Evolutionary conservation across 2,329 filamentous ascomycete species (phyloP).

Genomic region (Lecanosticta acicola): DNA sequence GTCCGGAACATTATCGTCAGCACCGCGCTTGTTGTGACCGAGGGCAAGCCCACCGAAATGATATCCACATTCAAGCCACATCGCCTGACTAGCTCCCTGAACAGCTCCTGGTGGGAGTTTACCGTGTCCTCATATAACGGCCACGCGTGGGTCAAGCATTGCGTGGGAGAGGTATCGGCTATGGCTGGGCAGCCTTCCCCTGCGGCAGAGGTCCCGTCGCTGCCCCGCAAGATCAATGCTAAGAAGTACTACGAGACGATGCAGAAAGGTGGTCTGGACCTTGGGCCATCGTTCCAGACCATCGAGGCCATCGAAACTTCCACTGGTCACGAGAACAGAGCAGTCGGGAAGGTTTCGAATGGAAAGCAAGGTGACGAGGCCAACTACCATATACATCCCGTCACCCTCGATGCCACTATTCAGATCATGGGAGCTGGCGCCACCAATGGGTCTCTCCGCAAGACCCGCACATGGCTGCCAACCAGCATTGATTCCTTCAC

Average conservation of each 20-base stretch:
- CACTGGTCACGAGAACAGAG: too few species aligned
- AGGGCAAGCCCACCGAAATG: not conserved
- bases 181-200: not conserved
- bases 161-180: not conserved
- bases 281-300: not conserved
- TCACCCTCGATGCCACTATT: too few species aligned
- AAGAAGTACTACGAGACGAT: not conserved
- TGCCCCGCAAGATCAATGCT: not conserved
- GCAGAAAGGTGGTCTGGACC: not conserved
- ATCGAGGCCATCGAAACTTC: too few species aligned
- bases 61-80: not conserved
- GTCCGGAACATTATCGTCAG: not conserved
- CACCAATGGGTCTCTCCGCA: too few species aligned
- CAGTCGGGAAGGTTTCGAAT: too few species aligned
- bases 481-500: too few species aligned
- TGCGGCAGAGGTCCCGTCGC: not conserved
- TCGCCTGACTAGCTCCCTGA: not conserved
- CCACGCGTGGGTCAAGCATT: not conserved
- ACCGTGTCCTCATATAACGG: slow-evolving; percentile 1
- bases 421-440: too few species aligned
- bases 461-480: too few species aligned
- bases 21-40: not conserved
- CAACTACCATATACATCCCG: too few species aligned
- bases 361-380: too few species aligned
- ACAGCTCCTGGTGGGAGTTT: slow-evolving; percentile 2